Conservation (phyloP, 2,329 filamentous ascomycete species). For the Rugonectria rugulosa region DNA sequence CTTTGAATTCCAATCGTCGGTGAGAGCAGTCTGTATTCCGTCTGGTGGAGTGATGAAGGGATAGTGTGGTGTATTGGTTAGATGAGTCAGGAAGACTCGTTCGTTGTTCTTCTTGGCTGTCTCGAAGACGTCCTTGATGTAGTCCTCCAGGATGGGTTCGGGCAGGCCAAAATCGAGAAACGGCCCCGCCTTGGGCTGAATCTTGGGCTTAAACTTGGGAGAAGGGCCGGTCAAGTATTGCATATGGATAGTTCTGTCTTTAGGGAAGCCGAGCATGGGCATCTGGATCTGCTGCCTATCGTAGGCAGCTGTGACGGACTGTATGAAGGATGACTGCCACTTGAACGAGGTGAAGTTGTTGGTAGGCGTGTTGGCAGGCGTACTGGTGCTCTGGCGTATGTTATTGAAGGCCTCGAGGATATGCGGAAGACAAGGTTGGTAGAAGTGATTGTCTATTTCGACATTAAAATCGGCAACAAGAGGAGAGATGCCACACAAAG, state of each 20-base stretch:
- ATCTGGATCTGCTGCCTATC: conserved; percentile 45
- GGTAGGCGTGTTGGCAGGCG: conserved; percentile 13
- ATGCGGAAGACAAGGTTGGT: conserved; percentile 54
- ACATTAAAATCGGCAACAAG: conserved; percentile 52
- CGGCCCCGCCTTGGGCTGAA: conserved; percentile 34
- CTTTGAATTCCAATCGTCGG: too few species aligned
- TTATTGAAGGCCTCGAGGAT: conserved; percentile 45
- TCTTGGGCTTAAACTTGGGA: conserved; percentile 26
- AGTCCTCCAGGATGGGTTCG: too few species aligned
- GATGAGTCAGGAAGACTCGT: conserved; percentile 41
- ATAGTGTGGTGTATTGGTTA: conserved; percentile 43
- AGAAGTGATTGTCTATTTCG: conserved; percentile 51
- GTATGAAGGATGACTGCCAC: conserved; percentile 45
- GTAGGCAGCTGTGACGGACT: conserved; percentile 44
- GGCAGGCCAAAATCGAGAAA: too few species aligned
- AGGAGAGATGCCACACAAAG: conserved; percentile 51
- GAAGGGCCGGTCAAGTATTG: conserved; percentile 41
- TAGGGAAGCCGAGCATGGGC: conserved; percentile 41
- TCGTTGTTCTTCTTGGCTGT: conserved; percentile 38
- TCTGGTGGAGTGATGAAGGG: too few species aligned
- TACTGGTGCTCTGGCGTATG: too few species aligned
- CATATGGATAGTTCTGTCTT: conserved; percentile 35
- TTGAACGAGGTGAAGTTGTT: conserved; percentile 25
- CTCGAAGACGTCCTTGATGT: conserved; percentile 38
- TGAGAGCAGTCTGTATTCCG: too few species aligned